Evolutionary conservation across 2,329 filamentous ascomycete species (phyloP), one percentile per base, ranked within the genome.

Genomic region (Botrytis sinoallii): DNA sequence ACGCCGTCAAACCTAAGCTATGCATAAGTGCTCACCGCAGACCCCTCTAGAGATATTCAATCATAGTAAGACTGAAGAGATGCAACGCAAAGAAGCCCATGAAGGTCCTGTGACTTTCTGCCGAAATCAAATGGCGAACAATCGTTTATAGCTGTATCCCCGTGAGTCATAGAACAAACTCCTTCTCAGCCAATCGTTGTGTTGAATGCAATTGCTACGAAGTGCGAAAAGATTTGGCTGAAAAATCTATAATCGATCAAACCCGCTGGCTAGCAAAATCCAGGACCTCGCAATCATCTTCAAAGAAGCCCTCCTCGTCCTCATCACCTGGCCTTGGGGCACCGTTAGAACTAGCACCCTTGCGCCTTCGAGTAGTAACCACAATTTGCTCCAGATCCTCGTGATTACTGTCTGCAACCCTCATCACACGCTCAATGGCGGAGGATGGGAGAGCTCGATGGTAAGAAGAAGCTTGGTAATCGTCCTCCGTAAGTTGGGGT

Each of bases 201-300:
- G 38, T 70, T 40, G 40, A 42, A 38, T 22, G n/a, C 29, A 35
- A 38, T 18, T 66, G 38, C 22, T 14, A 65, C 10, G 35, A 35
- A 57, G 35, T 35, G 60, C 1, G 44, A 32, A n/a, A 32, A 52
- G n/a, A 42, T 42, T 20, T 44, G n/a, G 22, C 32, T 40, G 60
- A 25, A 65, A 25, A 29, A 22, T 4, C 20, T 20, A 25, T 55
- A 46, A n/a, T 16, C 32, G 9, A 75, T 80, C 72, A 91, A 46
- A 91, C 89, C 81, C 89, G 84, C 83, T 91, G 89, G 79, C 90
- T 89, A 38, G 94, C 93, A 87, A 96, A 97, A 83, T 97, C 94
- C 76, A 97, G 87, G 73, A 97, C 92, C 81, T 97, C 94, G 78
- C 93, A 96, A 80, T 97, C 94, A 81, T 97, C 93, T 83, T 97